Evolutionary conservation across 2,329 filamentous ascomycete genomes (phyloP), one percentile per base, ranked within the genome.

Genomic region (Pyrenophora seminiperda): DNA sequence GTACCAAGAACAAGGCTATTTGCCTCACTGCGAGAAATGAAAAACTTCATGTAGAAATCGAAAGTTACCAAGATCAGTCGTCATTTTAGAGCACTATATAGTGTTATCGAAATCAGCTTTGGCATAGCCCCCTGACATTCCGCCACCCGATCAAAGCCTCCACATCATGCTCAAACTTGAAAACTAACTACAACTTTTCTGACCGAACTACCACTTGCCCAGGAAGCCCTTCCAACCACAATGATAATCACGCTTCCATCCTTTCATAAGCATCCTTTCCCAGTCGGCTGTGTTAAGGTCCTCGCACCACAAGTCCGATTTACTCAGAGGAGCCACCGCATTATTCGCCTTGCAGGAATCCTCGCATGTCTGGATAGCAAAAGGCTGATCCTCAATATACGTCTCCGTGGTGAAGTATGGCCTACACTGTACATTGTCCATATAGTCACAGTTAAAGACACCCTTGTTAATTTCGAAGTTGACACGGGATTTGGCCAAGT

Each of bases 321-420:
- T 24, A 5, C 9, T 2, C 4, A 54, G 17, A 36, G 31, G 20
- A 9, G 33, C 17, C n/a, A 24, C 17, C 11, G 33, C 40, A 10
- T 32, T 32, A 7, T 42, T 36, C n/a, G 27, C 17, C 9, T 34
- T 13, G 15, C 42, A 54, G 7, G 18, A 30, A 2, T 40, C 7
- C 10, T 36, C 27, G 22, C 50, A 54, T 18, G 46, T 40, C 7
- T 52, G 11, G 10, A 56, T 27, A 6, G 19, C 13, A 18, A 56
- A 61, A 1, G 34, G 40, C 5, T 41, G 7, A 2, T 14, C 30
- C 19, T 61, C 55, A 6, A 36, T 48, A 5, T 41, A 42, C 7
- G 47, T 47, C 33, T 59, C 53, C 3, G 58, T 57, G 3, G 14
- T 24, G 33, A 57, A 40, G 5, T 13, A 32, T 5, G 58, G 58